phyloP scores from a whole-genome alignment of 2,329 filamentous ascomycete species.

The Xylaria sp. region DNA sequence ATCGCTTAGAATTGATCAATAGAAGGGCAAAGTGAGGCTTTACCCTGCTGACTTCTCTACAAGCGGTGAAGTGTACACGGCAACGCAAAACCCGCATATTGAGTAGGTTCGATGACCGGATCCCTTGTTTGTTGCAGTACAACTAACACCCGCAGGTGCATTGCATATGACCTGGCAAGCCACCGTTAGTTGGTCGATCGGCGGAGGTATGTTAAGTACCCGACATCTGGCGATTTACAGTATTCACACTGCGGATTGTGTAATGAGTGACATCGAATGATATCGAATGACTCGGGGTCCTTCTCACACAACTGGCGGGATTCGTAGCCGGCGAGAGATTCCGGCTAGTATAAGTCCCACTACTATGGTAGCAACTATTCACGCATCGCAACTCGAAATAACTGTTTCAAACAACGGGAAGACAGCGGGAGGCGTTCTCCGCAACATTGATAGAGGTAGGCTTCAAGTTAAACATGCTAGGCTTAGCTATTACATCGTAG shows the following conservation, averaged over 20 bases:
- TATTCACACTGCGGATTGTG: neutral
- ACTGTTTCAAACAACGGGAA: neutral
- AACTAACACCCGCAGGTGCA: neutral
- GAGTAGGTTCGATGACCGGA: neutral
- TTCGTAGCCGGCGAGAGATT: neutral
- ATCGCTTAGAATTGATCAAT: neutral
- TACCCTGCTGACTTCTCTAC: neutral
- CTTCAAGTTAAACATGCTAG: too few relatives aligned
- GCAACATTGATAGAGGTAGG: too few relatives aligned
- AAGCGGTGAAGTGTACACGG: neutral
- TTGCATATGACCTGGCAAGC: conserved; percentile 1
- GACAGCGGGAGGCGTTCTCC: neutral
- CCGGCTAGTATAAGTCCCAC: neutral
- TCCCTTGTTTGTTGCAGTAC: conserved; percentile 3
- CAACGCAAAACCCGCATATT: neutral
- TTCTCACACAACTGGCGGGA: neutral
- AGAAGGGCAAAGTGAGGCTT: neutral
- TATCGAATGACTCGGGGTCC: too few relatives aligned
- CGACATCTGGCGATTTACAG: neutral
- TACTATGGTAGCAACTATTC: neutral
- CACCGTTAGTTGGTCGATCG: neutral
- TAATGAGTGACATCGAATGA: neutral
- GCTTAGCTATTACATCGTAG: too few relatives aligned
- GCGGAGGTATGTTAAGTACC: neutral
- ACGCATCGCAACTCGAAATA: neutral